Evolutionary conservation across 768 basidiomycete species (phyloP).

Genomic region (Boletellus ananas): DNA sequence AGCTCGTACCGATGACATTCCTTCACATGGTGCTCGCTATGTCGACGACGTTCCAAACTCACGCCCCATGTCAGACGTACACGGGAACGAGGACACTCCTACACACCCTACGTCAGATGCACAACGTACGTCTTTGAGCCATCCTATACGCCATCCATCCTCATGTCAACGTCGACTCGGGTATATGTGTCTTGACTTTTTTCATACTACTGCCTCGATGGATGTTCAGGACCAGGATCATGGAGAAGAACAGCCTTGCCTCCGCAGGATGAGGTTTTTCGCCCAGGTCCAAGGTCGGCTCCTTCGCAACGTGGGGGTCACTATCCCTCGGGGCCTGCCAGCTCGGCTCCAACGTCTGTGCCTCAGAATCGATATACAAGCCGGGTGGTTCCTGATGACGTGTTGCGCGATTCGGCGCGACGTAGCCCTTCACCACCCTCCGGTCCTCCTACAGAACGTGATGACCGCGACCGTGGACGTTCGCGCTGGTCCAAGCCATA

Average conservation of each 20-base stretch:
- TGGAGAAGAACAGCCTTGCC: constrained; percentile 37
- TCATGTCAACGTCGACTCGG: constrained; percentile 26
- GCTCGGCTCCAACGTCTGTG: constrained; percentile 1
- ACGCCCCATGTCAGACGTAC: constrained; percentile 16
- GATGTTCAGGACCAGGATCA: constrained; percentile 26
- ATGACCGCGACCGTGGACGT: constrained; percentile 15
- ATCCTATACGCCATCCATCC: constrained; percentile 26
- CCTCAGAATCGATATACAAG: constrained; percentile 8
- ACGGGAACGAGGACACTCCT: constrained; percentile 18
- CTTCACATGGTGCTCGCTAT: constrained; percentile 8
- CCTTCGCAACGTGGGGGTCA: constrained; percentile 9
- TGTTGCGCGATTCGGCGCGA: constrained; percentile 7
- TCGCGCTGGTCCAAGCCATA: constrained; percentile 13
- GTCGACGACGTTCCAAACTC: constrained; percentile 19
- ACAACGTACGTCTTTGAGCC: constrained; percentile 38
- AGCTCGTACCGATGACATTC: constrained; percentile 17
- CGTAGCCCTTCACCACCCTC: constrained; percentile 12
- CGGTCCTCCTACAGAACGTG: constrained; percentile 5
- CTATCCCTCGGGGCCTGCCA: constrained; percentile 5
- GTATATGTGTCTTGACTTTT: constrained; percentile 18
- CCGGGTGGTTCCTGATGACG: constrained; percentile 2
- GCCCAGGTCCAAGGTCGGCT: constrained; percentile 16
- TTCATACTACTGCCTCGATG: constrained; percentile 17
- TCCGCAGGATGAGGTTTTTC: constrained; percentile 32
- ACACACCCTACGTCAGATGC: constrained; percentile 24